Evolutionary conservation across 2,329 filamentous ascomycete species (phyloP), one percentile per base, ranked within the genome.

Genomic region (Phaeosphaeriaceae sp.): DNA sequence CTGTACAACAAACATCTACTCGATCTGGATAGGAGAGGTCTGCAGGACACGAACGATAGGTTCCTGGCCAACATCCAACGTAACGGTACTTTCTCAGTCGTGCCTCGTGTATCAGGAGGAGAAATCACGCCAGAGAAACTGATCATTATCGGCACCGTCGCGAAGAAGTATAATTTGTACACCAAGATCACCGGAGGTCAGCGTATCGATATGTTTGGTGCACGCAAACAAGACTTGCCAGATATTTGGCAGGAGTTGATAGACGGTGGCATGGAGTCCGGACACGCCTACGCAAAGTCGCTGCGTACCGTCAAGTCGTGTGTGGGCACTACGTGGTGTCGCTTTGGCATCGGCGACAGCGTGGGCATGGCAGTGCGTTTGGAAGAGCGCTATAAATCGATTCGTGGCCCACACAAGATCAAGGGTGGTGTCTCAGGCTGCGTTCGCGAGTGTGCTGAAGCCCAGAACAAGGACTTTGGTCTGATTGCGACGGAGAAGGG

Each of bases 131-230:
- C 93, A 0, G 91, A 95, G 49, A 93, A 91, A 75, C 85, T 97
- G 51, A 90, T 96, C 48, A 86, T 89, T 56, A 93, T 97, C 58
- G 93, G 92, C 0, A 86, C 88, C 54, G 91, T 97, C 0, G 93
- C 92, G 0, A 91, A 91, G 80, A 89, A 94, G 74, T 96, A 92
- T 71, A 85, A 85, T 36, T 81, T 97, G 7, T 97, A 97, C 79
- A 92, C 89, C 72, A 97, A 97, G 79, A 96, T 97, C 73, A 97
- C 93, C 0, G 93, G 93, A 54, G 93, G 91, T 1, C 93, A 97
- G 78, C 87, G 93, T 55, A 96, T 97, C 71, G 93, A 97, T 76
- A 87, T 97, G 88, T 97, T 97, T 71, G 93, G 93, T 42, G 93
- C 93, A 0, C 89, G 88, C 78, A 96, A 96, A 79, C 90, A 95